Conservation (phyloP, 495 filamentous ascomycete genomes). For the Mytilinidion resinicola region DNA sequence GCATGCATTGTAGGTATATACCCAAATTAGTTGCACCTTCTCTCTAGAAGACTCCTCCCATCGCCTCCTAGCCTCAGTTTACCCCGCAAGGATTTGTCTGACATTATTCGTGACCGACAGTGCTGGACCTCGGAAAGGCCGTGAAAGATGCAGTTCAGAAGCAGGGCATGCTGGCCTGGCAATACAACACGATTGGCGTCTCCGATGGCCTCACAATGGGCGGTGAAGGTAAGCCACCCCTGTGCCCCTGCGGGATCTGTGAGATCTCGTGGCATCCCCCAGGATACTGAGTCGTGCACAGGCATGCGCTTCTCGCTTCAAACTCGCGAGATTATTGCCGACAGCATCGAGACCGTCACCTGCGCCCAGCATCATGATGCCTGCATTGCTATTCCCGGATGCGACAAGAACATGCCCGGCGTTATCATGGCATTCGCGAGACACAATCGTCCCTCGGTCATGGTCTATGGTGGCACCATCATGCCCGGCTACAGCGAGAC, state of each 20-base stretch:
- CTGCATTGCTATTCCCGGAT: constrained; percentile 90
- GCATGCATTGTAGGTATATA: constrained; percentile 35
- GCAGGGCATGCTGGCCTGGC: constrained; percentile 84
- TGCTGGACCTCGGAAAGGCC: constrained; percentile 83
- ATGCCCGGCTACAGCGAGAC: constrained; percentile 75
- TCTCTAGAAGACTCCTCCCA: not conserved
- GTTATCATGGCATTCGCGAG: constrained; percentile 76
- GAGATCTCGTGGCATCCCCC: not conserved
- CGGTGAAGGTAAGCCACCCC: constrained; percentile 61
- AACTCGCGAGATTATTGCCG: constrained; percentile 88
- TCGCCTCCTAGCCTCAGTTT: not conserved
- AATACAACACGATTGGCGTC: constrained; percentile 91
- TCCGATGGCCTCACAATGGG: constrained; percentile 97
- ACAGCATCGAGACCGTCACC: constrained; percentile 88
- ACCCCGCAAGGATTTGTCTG: not conserved
- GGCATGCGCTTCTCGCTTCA: constrained; percentile 98
- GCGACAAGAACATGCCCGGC: constrained; percentile 99
- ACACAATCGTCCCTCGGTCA: constrained; percentile 81
- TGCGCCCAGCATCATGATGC: constrained; percentile 76
- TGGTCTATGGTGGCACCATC: constrained; percentile 89
- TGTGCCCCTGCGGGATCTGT: not conserved
- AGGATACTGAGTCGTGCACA: constrained; percentile 35
- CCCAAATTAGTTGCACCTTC: constrained; percentile 3
- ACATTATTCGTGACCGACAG: constrained; percentile 35
- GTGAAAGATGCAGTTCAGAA: constrained; percentile 78